Conservation (phyloP, 129 eudicot species). For the Logfia minima region DNA sequence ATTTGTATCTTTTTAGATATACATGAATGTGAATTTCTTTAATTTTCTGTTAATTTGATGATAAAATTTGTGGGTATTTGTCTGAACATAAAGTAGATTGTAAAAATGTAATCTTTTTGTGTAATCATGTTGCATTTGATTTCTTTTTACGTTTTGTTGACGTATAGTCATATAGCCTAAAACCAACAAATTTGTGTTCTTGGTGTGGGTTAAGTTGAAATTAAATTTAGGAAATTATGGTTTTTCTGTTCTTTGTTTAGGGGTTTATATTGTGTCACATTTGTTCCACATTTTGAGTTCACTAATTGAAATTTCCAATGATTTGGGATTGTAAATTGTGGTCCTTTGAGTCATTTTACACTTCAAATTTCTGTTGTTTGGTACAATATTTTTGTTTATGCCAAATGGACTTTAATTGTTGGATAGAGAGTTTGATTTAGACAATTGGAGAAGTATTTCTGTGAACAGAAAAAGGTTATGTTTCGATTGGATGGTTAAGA, state of each 20-base stretch:
- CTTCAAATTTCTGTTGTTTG: constrained; percentile 13
- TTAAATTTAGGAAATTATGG: background rate
- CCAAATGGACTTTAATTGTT: background rate
- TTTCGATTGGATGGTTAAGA: background rate
- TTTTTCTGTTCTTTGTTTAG: constrained; percentile 2
- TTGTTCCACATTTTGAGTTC: constrained; percentile 1
- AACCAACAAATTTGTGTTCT: constrained; percentile 11
- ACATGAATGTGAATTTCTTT: constrained; percentile 6
- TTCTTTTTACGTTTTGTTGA: background rate
- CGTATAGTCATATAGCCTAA: background rate
- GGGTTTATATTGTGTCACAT: background rate
- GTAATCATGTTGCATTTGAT: constrained; percentile 10
- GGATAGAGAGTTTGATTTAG: constrained; percentile 1
- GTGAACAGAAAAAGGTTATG: background rate
- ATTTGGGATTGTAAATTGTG: background rate
- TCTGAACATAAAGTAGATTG: constrained; percentile 5
- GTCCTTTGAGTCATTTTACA: constrained; percentile 4
- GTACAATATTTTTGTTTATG: constrained; percentile 3
- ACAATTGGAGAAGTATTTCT: background rate
- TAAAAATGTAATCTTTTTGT: constrained; percentile 21
- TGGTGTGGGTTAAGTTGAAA: constrained; percentile 1
- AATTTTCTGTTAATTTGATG: constrained; percentile 24
- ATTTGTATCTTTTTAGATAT: constrained; percentile 14
- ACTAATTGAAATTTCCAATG: background rate
- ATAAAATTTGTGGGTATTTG: constrained; percentile 27